Evolutionary conservation across 768 basidiomycete genomes (phyloP).

Genomic region (Trametes meyenii): DNA sequence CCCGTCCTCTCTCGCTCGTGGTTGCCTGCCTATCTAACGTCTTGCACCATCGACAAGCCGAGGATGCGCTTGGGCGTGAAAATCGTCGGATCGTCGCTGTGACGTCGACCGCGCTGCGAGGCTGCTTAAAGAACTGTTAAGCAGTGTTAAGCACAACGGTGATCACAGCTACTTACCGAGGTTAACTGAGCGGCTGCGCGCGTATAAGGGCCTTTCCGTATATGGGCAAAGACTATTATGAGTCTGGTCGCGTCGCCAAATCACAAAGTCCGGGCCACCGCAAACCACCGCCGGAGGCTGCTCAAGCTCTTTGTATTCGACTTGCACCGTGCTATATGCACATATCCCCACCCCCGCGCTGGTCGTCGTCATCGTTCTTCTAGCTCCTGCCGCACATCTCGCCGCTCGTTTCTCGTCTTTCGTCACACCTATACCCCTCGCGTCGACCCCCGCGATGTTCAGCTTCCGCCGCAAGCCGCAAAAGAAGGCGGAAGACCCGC

Average conservation of each 20-base stretch:
- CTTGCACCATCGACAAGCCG: not conserved
- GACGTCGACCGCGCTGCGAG: too few relatives aligned
- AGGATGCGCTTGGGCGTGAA: not conserved
- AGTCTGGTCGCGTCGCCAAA: conserved; percentile 6
- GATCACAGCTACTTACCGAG: too few relatives aligned
- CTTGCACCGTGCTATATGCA: conserved; percentile 9
- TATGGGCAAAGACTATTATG: conserved; percentile 4
- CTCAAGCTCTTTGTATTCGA: conserved; percentile 8
- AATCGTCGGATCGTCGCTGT: too few relatives aligned
- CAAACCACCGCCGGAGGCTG: not conserved
- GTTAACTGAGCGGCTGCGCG: not conserved
- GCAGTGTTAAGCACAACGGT: too few relatives aligned
- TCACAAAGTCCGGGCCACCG: not conserved
- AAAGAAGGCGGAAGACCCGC: conserved; percentile 50
- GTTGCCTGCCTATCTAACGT: conserved; percentile 5
- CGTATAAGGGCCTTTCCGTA: not conserved
- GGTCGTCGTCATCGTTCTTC: conserved; percentile 4
- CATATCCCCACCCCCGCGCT: conserved; percentile 11
- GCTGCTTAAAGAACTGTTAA: too few relatives aligned
- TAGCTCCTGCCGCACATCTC: conserved; percentile 26
- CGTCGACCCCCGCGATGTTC: conserved; percentile 54
- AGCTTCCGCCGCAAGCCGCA: conserved; percentile 65
- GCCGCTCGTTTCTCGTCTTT: conserved; percentile 30
- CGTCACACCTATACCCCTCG: conserved; percentile 23
- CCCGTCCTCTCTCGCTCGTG: not conserved